phyloP scores from a whole-genome alignment of 202 grass and related monocot species.

The Schoenoplectus triqueter region DNA sequence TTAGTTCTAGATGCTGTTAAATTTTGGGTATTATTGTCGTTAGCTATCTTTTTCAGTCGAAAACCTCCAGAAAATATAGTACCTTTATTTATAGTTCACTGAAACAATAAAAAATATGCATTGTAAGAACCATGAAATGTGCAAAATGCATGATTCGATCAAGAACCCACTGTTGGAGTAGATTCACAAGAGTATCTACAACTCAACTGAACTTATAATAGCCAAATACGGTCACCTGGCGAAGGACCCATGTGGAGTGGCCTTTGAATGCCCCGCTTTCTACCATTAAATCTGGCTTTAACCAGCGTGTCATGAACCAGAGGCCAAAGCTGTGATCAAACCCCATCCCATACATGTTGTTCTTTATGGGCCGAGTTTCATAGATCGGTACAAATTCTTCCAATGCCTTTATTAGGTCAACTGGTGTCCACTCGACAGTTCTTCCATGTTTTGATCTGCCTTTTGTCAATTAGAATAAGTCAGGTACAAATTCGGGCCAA shows the following conservation, averaged over 20 bases:
- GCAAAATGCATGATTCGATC: not conserved
- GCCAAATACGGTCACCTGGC: constrained; percentile 35
- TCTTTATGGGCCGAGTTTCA: constrained; percentile 78
- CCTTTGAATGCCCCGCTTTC: constrained; percentile 91
- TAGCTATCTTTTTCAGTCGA: not conserved
- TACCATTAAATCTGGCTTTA: constrained; percentile 87
- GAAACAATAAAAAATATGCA: not conserved
- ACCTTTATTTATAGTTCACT: not conserved
- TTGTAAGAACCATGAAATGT: constrained; percentile 4
- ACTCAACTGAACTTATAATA: constrained; percentile 5
- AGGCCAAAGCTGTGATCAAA: constrained; percentile 95
- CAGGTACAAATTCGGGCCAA: not conserved
- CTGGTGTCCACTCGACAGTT: constrained; percentile 64
- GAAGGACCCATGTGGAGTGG: constrained; percentile 81
- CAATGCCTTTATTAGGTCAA: constrained; percentile 66
- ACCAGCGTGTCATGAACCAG: constrained; percentile 89
- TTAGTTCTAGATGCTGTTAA: not conserved
- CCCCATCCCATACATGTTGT: constrained; percentile 82
- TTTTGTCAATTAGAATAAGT: constrained; percentile 49
- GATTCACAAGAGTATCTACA: not conserved
- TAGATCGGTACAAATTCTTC: constrained; percentile 90
- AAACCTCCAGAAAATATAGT: not conserved
- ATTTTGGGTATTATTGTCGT: not conserved
- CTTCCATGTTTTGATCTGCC: constrained; percentile 84
- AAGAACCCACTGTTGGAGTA: not conserved